Evolutionary conservation across 2,329 filamentous ascomycete species (phyloP), one percentile per base, ranked within the genome.

Genomic region (Canariomyces notabilis): DNA sequence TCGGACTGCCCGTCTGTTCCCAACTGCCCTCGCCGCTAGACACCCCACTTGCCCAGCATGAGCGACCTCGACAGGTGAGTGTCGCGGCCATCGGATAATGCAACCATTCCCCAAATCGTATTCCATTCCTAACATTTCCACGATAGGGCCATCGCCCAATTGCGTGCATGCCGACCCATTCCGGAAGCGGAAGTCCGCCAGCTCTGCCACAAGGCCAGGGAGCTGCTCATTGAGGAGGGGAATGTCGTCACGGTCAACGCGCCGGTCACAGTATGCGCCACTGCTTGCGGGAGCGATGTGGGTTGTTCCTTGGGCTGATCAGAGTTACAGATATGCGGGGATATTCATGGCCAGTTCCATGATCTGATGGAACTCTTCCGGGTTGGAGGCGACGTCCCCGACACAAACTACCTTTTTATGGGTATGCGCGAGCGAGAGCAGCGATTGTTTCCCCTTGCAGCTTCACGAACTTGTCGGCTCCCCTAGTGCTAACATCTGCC

Each of bases 361-460:
- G 90, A 96, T 64, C 70, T 96, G 59, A 96, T 96, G 91, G 91
- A 96, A 67, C 80, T 96, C 5, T 96, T 96, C 64, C 81, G 89
- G 43, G 90, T 96, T 4, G 90, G 90, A 51, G 90, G 90, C 53
- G 89, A 95, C 64, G 88, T 94, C 4, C 90, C 90, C 33, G 91
- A 96, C 62, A 96, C 90, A 23, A 95, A 95, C 63, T 96, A 96
- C 67, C 80, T 96, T 3, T 96, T 96, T 70, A 95, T 96, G 89
- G 90, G 85, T 87, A 74, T 37, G 68, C 26, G 26, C 14, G 26
- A 29, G 26, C 26, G 26, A 29, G n/a, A n/a, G n/a, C n/a, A n/a
- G 26, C 6, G 7, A 12, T n/a, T 36, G 6, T 19, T 12, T 20
- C 37, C 20, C 3, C 15, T 9, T 16, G 16, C 23, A n/a, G 5